Evolutionary conservation across 2,329 filamentous ascomycete species (phyloP), one percentile per base, ranked within the genome.

Genomic region (Ophiostoma sp.): DNA sequence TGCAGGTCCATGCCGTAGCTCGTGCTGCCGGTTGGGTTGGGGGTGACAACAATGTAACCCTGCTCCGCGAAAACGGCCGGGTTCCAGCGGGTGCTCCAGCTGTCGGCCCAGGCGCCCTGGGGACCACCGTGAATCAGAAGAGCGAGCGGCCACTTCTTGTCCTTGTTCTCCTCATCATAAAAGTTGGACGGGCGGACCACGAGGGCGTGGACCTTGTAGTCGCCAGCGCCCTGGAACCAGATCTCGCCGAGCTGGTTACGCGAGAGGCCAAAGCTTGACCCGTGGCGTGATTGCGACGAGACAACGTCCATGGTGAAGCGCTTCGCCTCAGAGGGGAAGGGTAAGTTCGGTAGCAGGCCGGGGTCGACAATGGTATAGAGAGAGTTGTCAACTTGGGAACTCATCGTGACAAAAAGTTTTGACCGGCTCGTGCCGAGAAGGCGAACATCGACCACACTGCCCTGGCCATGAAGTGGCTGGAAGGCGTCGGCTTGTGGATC

Each of bases 1-100:
- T 90, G 89, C 72, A 95, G 88, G 42, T 87, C 87, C 82, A 95
- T 92, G 5, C 94, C 94, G 78, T 94, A 97, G 2, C 93, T 92
- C 5, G 93, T 94, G 78, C 90, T 93, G 22, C 94, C 94, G 0
- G 93, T 96, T 9, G 93, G 93, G 80, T 97, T 97, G 11, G 93
- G 93, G 69, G 90, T 87, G 64, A 97, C 89, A 28, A 92, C 93
- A 3, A 97, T 87, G 79, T 96, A 97, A 63, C 94, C 94, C 82
- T 95, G 93, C 80, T 97, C 93, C 3, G 94, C 93, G 79, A 94
- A 97, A 11, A 95, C 87, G 74, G 92, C 93, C 1, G 92, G 91
- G 79, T 97, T 97, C 94, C 94, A 97, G 22, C 94, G 86, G 2
- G 91, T 94, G 80, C 88, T 92, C 93, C 93, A 97, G 36, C 87